phyloP scores from a whole-genome alignment of 208 protist species.

The Acanthamoeba pearcei region DNA sequence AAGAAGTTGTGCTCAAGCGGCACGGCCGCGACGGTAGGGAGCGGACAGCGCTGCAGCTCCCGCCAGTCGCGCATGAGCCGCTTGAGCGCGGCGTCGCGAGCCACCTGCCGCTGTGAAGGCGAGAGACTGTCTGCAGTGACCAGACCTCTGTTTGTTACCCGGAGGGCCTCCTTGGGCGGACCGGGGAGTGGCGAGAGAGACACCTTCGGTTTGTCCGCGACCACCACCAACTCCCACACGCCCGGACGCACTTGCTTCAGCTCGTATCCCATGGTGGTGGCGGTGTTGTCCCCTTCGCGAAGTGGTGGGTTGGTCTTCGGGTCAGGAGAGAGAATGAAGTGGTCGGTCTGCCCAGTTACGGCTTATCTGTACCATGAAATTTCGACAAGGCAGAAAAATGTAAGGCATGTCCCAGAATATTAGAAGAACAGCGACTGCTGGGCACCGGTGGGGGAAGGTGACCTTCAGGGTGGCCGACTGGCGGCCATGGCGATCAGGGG shows the following conservation, averaged over 20 bases:
- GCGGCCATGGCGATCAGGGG: neutral
- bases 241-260: constrained; percentile 3
- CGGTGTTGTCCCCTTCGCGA: neutral
- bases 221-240: neutral
- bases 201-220: neutral
- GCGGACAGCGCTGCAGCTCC: neutral
- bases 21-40: neutral
- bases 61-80: neutral
- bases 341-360: neutral
- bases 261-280: neutral
- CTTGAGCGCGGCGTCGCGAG: neutral
- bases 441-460: too few relatives aligned
- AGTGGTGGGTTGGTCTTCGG: neutral
- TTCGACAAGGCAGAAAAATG: neutral
- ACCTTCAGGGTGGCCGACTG: neutral
- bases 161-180: neutral
- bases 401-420: constrained; percentile 21
- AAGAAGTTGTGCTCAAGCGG: constrained; percentile 38
- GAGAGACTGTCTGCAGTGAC: neutral
- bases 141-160: neutral
- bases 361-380: neutral
- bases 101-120: neutral
- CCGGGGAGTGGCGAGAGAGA: neutral
- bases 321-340: neutral
- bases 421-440: neutral